Evolutionary conservation across 192 early-diverging fungal genomes (phyloP).

Genomic region (Linderina pennispora): DNA sequence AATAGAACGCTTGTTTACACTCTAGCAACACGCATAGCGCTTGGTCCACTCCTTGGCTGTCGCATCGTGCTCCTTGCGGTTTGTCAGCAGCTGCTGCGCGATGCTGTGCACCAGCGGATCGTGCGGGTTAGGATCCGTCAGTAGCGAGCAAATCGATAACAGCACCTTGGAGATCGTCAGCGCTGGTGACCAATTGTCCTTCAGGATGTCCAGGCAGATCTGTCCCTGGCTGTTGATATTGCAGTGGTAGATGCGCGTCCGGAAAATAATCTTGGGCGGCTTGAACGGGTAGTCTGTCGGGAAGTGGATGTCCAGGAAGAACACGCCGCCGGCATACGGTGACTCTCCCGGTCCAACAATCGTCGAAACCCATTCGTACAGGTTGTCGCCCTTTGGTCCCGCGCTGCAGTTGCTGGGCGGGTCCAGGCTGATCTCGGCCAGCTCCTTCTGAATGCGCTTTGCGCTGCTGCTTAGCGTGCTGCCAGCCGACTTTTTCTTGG

Average conservation of each 20-base stretch:
- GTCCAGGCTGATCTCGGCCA: slow-evolving; percentile 93
- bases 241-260: slow-evolving; percentile 95
- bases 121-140: slow-evolving; percentile 93
- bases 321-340: slow-evolving; percentile 87
- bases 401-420: slow-evolving; percentile 94
- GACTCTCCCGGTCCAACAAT: slow-evolving; percentile 85
- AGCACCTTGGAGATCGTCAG: slow-evolving; percentile 94
- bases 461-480: slow-evolving; percentile 55
- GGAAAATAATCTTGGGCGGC: slow-evolving; percentile 89
- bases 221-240: slow-evolving; percentile 89
- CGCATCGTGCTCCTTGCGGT: slow-evolving; percentile 82
- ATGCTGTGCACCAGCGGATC: slow-evolving; percentile 91
- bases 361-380: slow-evolving; percentile 96
- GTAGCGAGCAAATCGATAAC: slow-evolving; percentile 86
- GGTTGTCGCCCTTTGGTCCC: slow-evolving; percentile 91
- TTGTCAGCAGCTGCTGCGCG: slow-evolving; percentile 79
- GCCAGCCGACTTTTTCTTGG: slow-evolving; percentile 28
- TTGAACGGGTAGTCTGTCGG: slow-evolving; percentile 95
- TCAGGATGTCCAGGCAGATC: slow-evolving; percentile 93
- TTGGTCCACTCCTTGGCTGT: slow-evolving; percentile 92
- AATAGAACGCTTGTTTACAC: too few relatives aligned
- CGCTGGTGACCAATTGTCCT: slow-evolving; percentile 97
- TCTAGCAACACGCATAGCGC: slow-evolving; percentile 59
- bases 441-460: slow-evolving; percentile 90
- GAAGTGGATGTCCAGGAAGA: slow-evolving; percentile 90